Conservation (phyloP, 345 rosid genomes). For the Punica granatum region DNA sequence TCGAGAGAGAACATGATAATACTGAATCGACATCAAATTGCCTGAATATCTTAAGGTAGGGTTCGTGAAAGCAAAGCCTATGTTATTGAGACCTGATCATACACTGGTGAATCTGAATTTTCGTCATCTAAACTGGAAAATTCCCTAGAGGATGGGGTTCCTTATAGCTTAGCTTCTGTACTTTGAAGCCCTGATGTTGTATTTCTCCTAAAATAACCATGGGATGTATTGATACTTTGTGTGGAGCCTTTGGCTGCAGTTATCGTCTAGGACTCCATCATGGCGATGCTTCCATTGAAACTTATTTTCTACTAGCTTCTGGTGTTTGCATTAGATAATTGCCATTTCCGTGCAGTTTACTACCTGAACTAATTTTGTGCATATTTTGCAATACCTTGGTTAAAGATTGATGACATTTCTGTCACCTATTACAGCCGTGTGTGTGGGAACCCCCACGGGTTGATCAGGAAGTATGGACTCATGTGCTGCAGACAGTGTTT, state of each 20-base stretch:
- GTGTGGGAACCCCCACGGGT: slow-evolving; percentile 31
- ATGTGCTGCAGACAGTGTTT: slow-evolving; percentile 40
- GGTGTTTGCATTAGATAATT: neutral
- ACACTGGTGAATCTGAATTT: too few relatives aligned
- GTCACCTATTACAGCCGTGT: slow-evolving; percentile 22
- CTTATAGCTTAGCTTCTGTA: neutral
- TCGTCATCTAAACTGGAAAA: too few relatives aligned
- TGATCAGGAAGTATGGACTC: slow-evolving; percentile 35
- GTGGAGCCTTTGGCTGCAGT: neutral
- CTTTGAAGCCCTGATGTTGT: neutral
- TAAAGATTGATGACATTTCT: neutral
- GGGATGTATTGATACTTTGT: neutral
- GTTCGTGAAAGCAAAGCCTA: too few relatives aligned
- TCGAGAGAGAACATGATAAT: neutral
- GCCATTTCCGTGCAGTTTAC: neutral
- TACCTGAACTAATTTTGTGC: neutral
- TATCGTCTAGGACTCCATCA: neutral
- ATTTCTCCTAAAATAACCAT: neutral
- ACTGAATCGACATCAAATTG: neutral
- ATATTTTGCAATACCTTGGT: neutral
- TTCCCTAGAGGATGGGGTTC: neutral
- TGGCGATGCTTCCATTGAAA: neutral
- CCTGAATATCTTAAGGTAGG: neutral
- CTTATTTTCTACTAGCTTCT: neutral
- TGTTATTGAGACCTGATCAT: too few relatives aligned